Evolutionary conservation across 192 early-diverging fungal genomes (phyloP).

Genomic region (Backusella tuberculispora): DNA sequence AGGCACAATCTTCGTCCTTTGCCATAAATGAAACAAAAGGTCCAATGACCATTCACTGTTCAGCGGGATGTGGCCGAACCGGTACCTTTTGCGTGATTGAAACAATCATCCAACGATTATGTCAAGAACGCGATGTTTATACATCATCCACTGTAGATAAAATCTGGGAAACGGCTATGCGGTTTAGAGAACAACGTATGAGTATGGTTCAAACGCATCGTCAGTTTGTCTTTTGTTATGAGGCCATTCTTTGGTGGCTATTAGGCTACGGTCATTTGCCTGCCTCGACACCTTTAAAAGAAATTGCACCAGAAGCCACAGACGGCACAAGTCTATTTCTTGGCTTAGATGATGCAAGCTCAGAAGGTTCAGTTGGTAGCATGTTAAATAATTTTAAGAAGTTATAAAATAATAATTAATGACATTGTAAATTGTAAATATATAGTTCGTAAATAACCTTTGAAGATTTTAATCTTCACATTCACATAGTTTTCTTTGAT

Average conservation of each 20-base stretch:
- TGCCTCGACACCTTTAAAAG: background rate
- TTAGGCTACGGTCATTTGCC: constrained; percentile 32
- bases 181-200: constrained; percentile 77
- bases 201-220: constrained; percentile 81
- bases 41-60: constrained; percentile 76
- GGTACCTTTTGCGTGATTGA: constrained; percentile 73
- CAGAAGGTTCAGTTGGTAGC: background rate
- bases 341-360: background rate
- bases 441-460: background rate
- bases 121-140: background rate
- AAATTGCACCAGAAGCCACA: background rate
- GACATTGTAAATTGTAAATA: constrained; percentile 10
- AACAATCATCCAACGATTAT: constrained; percentile 36
- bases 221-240: constrained; percentile 88
- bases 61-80: constrained; percentile 74
- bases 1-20: constrained; percentile 7
- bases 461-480: background rate
- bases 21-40: constrained; percentile 18
- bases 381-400: constrained; percentile 11
- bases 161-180: constrained; percentile 62
- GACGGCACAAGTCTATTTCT: background rate
- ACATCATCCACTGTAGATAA: constrained; percentile 26
- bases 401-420: constrained; percentile 14
- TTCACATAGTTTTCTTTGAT: background rate
- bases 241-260: constrained; percentile 67